Conservation (phyloP, 306 rosid genomes). For the Sophora flavescens region DNA sequence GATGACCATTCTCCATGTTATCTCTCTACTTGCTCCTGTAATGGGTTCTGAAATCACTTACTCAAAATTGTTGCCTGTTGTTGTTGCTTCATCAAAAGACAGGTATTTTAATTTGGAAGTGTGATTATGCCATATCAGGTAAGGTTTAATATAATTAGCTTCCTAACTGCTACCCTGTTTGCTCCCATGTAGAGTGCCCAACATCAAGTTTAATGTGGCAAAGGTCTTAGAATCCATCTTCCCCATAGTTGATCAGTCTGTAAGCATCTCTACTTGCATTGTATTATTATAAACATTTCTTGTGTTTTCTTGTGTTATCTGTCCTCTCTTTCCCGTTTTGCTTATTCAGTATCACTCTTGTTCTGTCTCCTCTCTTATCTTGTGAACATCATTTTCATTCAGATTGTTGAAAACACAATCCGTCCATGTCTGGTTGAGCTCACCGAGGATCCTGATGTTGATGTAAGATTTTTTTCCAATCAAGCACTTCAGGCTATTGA, state of each 20-base stretch:
- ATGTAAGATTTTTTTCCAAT: constrained; percentile 73
- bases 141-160: constrained; percentile 19
- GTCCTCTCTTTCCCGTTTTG: background rate
- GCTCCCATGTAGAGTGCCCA: constrained; percentile 68
- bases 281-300: background rate
- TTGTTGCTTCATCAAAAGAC: constrained; percentile 71
- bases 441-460: constrained; percentile 86
- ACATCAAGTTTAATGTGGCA: constrained; percentile 84
- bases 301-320: background rate
- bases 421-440: constrained; percentile 83
- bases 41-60: constrained; percentile 81
- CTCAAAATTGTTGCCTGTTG: constrained; percentile 71
- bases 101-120: constrained; percentile 53
- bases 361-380: background rate
- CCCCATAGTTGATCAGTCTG: constrained; percentile 83
- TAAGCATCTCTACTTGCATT: constrained; percentile 46
- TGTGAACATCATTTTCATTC: constrained; percentile 28
- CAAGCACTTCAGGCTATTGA: constrained; percentile 80
- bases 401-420: constrained; percentile 78
- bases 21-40: constrained; percentile 89
- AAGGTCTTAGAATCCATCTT: constrained; percentile 80
- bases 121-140: background rate
- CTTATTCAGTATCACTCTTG: no score
- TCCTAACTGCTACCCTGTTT: constrained; percentile 42
- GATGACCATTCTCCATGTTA: constrained; percentile 72